Conservation (phyloP, 2,329 filamentous ascomycete genomes). For the Monilinia fructicola region DNA sequence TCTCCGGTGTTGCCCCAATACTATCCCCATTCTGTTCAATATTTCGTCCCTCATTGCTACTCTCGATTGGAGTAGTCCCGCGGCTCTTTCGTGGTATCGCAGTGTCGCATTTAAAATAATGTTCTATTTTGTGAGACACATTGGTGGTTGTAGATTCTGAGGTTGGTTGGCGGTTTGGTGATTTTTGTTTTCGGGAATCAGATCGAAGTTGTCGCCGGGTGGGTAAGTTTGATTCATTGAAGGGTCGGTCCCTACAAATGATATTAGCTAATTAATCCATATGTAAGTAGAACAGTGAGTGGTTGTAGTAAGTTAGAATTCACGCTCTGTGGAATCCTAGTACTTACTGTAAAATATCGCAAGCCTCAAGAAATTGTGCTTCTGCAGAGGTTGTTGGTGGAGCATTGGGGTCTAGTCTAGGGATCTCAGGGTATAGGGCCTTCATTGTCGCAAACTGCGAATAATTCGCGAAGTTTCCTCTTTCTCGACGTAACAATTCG, state of each 20-base stretch:
- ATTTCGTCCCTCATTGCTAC: constrained; percentile 28
- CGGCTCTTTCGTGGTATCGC: constrained; percentile 35
- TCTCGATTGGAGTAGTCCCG: constrained; percentile 32
- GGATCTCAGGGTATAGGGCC: constrained; percentile 58
- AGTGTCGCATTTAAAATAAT: constrained; percentile 32
- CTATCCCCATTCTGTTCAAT: constrained; percentile 26
- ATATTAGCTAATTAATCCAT: constrained; percentile 33
- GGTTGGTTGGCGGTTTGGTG: constrained; percentile 33
- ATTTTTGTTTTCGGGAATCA: constrained; percentile 46
- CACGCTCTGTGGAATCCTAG: background rate
- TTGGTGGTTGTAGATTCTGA: constrained; percentile 30
- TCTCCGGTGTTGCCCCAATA: constrained; percentile 14
- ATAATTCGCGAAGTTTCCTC: constrained; percentile 87
- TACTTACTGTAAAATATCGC: constrained; percentile 61
- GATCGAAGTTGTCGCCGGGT: constrained; percentile 48
- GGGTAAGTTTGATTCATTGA: constrained; percentile 56
- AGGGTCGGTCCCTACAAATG: constrained; percentile 46
- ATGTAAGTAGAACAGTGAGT: background rate
- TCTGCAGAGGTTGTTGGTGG: constrained; percentile 53
- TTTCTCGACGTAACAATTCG: constrained; percentile 80
- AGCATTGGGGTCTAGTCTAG: constrained; percentile 58
- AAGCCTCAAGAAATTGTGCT: constrained; percentile 55
- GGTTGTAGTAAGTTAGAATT: background rate
- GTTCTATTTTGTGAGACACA: constrained; percentile 30
- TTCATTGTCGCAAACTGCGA: constrained; percentile 71